These are phyloP conservation scores for Discostella stelligera DNA, from an alignment of 352 stramenopile genomes.

Conservation along the genomic window DNA sequence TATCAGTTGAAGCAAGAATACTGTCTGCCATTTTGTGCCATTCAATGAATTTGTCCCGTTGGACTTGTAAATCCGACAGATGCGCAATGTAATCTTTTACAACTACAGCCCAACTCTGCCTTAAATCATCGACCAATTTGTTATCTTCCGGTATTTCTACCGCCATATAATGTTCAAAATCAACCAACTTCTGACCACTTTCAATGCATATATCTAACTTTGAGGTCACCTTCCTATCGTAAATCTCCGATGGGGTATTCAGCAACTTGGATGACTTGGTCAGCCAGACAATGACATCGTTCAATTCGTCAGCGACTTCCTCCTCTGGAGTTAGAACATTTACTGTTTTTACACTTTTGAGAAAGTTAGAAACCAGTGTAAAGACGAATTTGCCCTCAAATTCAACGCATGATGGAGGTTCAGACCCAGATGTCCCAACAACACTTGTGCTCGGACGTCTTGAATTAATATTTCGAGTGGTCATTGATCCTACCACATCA, in stretches of 20 bases:
- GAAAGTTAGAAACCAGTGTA: slow-evolving; percentile 51
- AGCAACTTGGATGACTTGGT: slow-evolving; percentile 65
- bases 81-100: slow-evolving; percentile 61
- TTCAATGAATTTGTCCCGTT: slow-evolving; percentile 64
- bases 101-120: slow-evolving; percentile 53
- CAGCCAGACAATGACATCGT: slow-evolving; percentile 63
- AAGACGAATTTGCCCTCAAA: slow-evolving; percentile 43
- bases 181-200: slow-evolving; percentile 50
- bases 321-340: slow-evolving; percentile 57
- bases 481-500: slow-evolving; percentile 29
- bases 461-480: slow-evolving; percentile 36
- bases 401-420: slow-evolving; percentile 35
- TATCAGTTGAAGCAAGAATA: slow-evolving; percentile 59
- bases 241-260: slow-evolving; percentile 57
- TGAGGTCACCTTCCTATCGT: slow-evolving; percentile 65
- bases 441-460: slow-evolving; percentile 9
- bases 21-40: slow-evolving; percentile 65
- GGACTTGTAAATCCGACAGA: slow-evolving; percentile 53
- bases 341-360: slow-evolving; percentile 52
- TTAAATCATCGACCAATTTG: slow-evolving; percentile 43
- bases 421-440: slow-evolving; percentile 25
- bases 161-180: slow-evolving; percentile 32
- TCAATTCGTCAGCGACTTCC: slow-evolving; percentile 50
- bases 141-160: slow-evolving; percentile 46
- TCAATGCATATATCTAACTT: slow-evolving; percentile 68